phyloP scores from a whole-genome alignment of 1,139 yeast species.

The Kluyveromyces sp. region DNA sequence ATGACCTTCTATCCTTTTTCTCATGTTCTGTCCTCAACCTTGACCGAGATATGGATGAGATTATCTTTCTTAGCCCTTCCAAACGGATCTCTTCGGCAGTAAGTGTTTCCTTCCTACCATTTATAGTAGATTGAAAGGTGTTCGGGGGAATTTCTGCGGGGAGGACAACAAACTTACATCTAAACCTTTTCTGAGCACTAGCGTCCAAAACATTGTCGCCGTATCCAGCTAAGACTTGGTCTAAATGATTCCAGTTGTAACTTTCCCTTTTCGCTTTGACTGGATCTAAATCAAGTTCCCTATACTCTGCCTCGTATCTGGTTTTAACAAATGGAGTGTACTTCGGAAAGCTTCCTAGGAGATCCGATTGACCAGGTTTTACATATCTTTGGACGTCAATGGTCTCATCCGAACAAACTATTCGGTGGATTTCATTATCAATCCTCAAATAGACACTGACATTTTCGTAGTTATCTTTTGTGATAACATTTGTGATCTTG shows the following conservation, averaged over 20 bases:
- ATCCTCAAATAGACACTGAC: slow-evolving; percentile 65
- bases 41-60: slow-evolving; percentile 58
- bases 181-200: slow-evolving; percentile 50
- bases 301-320: slow-evolving; percentile 62
- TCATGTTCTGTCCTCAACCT: slow-evolving; percentile 43
- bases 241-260: slow-evolving; percentile 87
- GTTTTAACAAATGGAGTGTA: slow-evolving; percentile 54
- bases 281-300: slow-evolving; percentile 53
- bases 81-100: slow-evolving; percentile 78
- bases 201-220: slow-evolving; percentile 52
- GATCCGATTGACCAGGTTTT: slow-evolving; percentile 27
- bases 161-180: slow-evolving; percentile 74
- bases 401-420: slow-evolving; percentile 57
- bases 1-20: slow-evolving; percentile 29
- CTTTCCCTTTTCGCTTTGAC: slow-evolving; percentile 46
- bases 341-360: slow-evolving; percentile 28
- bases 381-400: slow-evolving; percentile 72
- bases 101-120: slow-evolving; percentile 52
- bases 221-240: slow-evolving; percentile 85
- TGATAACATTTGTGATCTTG: slow-evolving; percentile 16
- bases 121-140: slow-evolving; percentile 31
- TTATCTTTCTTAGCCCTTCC: slow-evolving; percentile 76
- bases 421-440: slow-evolving; percentile 79
- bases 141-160: slow-evolving; percentile 67
- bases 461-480: slow-evolving; percentile 43